Evolutionary conservation across 192 early-diverging fungal species (phyloP).

Genomic region (Rhizoclosmatium globosum): DNA sequence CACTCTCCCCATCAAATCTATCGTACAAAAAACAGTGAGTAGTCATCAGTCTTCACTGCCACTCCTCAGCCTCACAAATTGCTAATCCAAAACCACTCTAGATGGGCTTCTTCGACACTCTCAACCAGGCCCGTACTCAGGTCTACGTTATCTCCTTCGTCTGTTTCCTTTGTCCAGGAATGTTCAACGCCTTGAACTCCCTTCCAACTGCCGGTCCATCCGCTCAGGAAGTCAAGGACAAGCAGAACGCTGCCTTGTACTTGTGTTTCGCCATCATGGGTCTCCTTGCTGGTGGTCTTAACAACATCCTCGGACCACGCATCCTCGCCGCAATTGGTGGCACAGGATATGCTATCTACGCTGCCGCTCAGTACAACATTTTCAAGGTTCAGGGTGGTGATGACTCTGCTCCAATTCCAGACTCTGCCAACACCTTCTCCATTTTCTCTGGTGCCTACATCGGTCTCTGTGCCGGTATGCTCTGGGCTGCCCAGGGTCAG

Average conservation of each 20-base stretch:
- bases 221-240: neutral
- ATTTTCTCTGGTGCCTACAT: conserved; percentile 80
- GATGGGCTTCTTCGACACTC: conserved; percentile 14
- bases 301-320: conserved; percentile 80
- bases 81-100: neutral
- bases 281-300: conserved; percentile 31
- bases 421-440: conserved; percentile 55
- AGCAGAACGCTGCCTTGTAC: conserved; percentile 13
- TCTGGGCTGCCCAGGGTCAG: conserved; percentile 61
- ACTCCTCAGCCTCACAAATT: too few relatives aligned
- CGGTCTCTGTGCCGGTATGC: conserved; percentile 82
- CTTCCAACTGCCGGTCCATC: neutral
- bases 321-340: conserved; percentile 73
- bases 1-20: too few relatives aligned
- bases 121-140: conserved; percentile 60
- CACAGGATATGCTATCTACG: conserved; percentile 76
- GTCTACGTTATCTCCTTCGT: conserved; percentile 74
- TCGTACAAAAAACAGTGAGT: too few relatives aligned
- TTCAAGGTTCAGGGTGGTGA: conserved; percentile 65
- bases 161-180: conserved; percentile 71
- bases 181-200: conserved; percentile 22
- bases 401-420: conserved; percentile 42
- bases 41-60: too few relatives aligned
- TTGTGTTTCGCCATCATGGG: conserved; percentile 1
- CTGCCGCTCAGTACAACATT: conserved; percentile 72